Percentiles rank a stretch among this genome's conserved stretches.
Conservation (phyloP, 1,284 basidiomycete species). For the Austroboletus novae-zelandiae region DNA sequence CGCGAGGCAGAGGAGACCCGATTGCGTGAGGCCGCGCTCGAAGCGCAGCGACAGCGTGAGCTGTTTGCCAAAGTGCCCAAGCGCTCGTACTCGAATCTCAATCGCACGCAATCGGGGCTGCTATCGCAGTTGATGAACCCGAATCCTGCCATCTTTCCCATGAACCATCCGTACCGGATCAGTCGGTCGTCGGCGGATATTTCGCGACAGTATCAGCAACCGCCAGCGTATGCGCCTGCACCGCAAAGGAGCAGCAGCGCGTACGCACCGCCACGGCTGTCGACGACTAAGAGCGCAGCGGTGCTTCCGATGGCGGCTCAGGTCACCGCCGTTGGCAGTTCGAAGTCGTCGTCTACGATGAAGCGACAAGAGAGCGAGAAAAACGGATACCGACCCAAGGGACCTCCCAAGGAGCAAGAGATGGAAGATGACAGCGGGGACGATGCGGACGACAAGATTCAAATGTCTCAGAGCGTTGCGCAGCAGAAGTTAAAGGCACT, state of each 20-base stretch:
- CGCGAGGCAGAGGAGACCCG: slow-evolving; percentile 34
- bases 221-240: slow-evolving; percentile 6
- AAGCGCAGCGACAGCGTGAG: slow-evolving; percentile 66
- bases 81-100: slow-evolving; percentile 59
- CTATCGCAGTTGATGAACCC: slow-evolving; percentile 70
- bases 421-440: slow-evolving; percentile 67
- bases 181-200: slow-evolving; percentile 52
- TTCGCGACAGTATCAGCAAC: slow-evolving; percentile 33
- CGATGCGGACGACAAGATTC: slow-evolving; percentile 48
- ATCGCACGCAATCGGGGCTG: slow-evolving; percentile 54
- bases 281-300: slow-evolving; percentile 61
- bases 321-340: slow-evolving; percentile 44
- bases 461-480: slow-evolving; percentile 59
- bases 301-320: slow-evolving; percentile 64
- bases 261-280: slow-evolving; percentile 36
- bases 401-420: slow-evolving; percentile 63
- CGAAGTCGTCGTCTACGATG: slow-evolving; percentile 17
- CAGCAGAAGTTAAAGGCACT: slow-evolving; percentile 59
- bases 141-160: slow-evolving; percentile 57
- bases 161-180: slow-evolving; percentile 54
- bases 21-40: slow-evolving; percentile 48
- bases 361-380: slow-evolving; percentile 21
- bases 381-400: slow-evolving; percentile 56
- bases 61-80: slow-evolving; percentile 78
- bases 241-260: slow-evolving; percentile 33